Evolutionary conservation across 305 asterid genomes (phyloP), one percentile per base, ranked within the genome.

Genomic region (Solanum hybrid): DNA sequence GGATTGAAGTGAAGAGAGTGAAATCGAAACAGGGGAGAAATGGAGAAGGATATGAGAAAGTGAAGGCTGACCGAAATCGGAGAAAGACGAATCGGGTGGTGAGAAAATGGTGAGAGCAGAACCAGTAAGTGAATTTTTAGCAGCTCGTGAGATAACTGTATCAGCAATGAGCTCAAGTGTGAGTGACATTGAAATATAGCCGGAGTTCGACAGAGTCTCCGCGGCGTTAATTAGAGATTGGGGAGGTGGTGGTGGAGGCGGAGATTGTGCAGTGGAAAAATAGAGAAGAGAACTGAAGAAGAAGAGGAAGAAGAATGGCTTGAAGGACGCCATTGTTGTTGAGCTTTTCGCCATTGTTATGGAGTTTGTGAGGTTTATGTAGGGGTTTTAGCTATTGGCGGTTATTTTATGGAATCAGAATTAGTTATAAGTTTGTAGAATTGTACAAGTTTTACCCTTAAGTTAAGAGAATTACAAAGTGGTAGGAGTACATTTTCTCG

Each of bases 141-240:
- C 12, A 32, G 80, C 38, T 0, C 38, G 80, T 75, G 80, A 31
- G 80, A 75, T 34, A 7, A 75, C 26, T 5, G 80, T 75, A 14
- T 75, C 80, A 15, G 80, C 4, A 75, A 75, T 75, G 80, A 75
- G 80, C 80, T 75, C 79, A 75, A 75, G 79, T 2, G 95, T 93
- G 90, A 95, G 94, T 8, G 98, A 93, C 98, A 96, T 96, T 24
- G 98, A 92, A 0, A 79, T 75, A 93, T 93, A 95, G 78, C 97
- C 98, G 40, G 98, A 94, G 66, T 89, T 94, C 1, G 96, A 93
- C 32, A 97, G 96, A 14, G 96, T 93, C 24, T 95, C 95, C 34
- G 91, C 97, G 29, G 98, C 98, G 89, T 93, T 92, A 86, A 91
- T 37, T 88, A 96, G 78, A 9, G 81, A 76, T 76, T 76, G 81